phyloP scores from a whole-genome alignment of 805 yeast genomes.

The Metschnikowia vanudenii region DNA sequence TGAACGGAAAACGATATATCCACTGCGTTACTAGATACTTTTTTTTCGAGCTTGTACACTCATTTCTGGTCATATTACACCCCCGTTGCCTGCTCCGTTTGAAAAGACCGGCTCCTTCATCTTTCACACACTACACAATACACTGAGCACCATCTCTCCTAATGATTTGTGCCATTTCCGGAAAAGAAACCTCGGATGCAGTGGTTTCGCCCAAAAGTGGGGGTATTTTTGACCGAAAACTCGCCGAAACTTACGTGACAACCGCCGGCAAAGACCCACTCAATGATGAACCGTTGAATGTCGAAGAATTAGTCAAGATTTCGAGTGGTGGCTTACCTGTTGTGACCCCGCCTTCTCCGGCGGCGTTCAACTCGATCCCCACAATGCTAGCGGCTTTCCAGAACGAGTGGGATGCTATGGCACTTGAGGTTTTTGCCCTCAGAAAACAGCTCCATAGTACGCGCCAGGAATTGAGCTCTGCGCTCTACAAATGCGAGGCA shows the following conservation, averaged over 20 bases:
- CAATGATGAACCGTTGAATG: conserved; percentile 55
- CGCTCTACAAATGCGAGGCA: conserved; percentile 85
- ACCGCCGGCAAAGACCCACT: conserved; percentile 77
- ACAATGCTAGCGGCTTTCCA: conserved; percentile 72
- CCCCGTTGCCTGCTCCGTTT: too few relatives aligned
- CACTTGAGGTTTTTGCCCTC: conserved; percentile 74
- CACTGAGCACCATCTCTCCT: neutral
- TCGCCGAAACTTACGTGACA: conserved; percentile 60
- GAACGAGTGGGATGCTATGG: conserved; percentile 86
- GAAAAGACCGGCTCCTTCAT: too few relatives aligned
- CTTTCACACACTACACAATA: too few relatives aligned
- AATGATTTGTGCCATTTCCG: conserved; percentile 51
- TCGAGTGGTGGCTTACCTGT: neutral
- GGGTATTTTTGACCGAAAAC: conserved; percentile 61
- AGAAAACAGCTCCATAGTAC: conserved; percentile 67
- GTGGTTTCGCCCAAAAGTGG: conserved; percentile 76
- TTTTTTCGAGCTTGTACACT: too few relatives aligned
- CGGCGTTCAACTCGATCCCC: conserved; percentile 70
- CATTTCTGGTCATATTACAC: too few relatives aligned
- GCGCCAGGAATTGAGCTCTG: conserved; percentile 69
- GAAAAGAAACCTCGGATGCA: conserved; percentile 65
- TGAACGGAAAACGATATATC: too few relatives aligned
- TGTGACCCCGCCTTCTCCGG: conserved; percentile 29
- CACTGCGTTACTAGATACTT: too few relatives aligned
- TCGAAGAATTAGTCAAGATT: conserved; percentile 55